Evolutionary conservation across 345 rosid genomes (phyloP), one percentile per base, ranked within the genome.

Genomic region (Pistacia integerrima): DNA sequence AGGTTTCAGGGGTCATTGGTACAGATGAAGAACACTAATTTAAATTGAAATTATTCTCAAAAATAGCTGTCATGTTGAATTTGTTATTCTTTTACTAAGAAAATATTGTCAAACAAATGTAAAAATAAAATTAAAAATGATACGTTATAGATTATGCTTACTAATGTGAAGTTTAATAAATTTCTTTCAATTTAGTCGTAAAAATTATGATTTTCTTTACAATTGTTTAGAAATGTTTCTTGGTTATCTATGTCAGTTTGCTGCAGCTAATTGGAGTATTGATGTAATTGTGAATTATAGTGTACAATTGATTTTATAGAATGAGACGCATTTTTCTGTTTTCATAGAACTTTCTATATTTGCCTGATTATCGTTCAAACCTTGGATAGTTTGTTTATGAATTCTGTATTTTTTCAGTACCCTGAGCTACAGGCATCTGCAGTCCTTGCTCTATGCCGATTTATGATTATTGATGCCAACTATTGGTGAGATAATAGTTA

Each of bases 381-480:
- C 51, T 76, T 33, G 8, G 3, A 18, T n/a, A 63, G 48, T 46
- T 14, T 20, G 16, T 28, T 10, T 49, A 16, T 5, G 16, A 44
- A 11, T 67, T 16, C 17, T 51, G 48, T 70, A 38, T 61, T 36
- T 62, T 85, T 70, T 82, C 90, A 88, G 99, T 84, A 87, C 84
- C 94, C 99, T 69, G 90, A 82, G 61, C 87, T 96, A 60, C 99
- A 96, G 82, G 97, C 98, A 76, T 93, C 98, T 56, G 98, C 89
- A 77, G 87, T 96, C 98, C 98, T 96, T 74, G 98, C 98, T 62
- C 82, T 96, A 70, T 92, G 98, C 83, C 88, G 94, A 76, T 90
- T 89, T 82, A 96, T 93, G 99, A 88, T 93, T 76, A 90, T 93
- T 76, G 99, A 96, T 85, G 88, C 97, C 75, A 79, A 75, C 69